Conservation (phyloP, 1,284 basidiomycete genomes). For the Ganoderma sinense region DNA sequence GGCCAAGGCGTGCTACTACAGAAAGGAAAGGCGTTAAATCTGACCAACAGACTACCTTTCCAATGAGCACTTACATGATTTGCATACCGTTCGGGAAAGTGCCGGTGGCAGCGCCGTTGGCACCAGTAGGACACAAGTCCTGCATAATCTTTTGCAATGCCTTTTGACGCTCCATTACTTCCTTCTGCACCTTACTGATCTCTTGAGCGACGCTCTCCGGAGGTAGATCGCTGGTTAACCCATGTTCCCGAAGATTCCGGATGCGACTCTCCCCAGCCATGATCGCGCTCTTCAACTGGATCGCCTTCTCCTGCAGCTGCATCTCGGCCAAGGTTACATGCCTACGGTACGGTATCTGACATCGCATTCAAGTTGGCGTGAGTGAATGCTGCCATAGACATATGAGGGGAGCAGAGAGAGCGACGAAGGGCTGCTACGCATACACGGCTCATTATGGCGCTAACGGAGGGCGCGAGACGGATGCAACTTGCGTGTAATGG, state of each 20-base stretch:
- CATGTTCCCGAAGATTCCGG: conserved; percentile 16
- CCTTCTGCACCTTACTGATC: conserved; percentile 23
- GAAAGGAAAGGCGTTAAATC: background rate
- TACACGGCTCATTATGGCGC: background rate
- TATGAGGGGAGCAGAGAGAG: conserved; percentile 32
- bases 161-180: conserved; percentile 11
- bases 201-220: conserved; percentile 11
- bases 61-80: conserved; percentile 16
- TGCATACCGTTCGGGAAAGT: conserved; percentile 12
- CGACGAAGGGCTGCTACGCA: conserved; percentile 17
- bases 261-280: conserved; percentile 17
- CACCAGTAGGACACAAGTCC: background rate
- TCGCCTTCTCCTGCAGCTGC: conserved; percentile 20
- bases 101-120: background rate
- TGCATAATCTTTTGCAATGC: conserved; percentile 11
- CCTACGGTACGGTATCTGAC: conserved; percentile 10
- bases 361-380: conserved; percentile 29
- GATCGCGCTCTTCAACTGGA: conserved; percentile 11
- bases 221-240: background rate
- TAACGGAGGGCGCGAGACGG: background rate
- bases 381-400: conserved; percentile 28
- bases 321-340: conserved; percentile 16
- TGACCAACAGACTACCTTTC: background rate
- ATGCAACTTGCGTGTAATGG: background rate
- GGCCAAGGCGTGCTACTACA: conserved; percentile 31